Evolutionary conservation across 306 rosid genomes (phyloP), one percentile per base, ranked within the genome.

Genomic region (Gillenia trifoliata): DNA sequence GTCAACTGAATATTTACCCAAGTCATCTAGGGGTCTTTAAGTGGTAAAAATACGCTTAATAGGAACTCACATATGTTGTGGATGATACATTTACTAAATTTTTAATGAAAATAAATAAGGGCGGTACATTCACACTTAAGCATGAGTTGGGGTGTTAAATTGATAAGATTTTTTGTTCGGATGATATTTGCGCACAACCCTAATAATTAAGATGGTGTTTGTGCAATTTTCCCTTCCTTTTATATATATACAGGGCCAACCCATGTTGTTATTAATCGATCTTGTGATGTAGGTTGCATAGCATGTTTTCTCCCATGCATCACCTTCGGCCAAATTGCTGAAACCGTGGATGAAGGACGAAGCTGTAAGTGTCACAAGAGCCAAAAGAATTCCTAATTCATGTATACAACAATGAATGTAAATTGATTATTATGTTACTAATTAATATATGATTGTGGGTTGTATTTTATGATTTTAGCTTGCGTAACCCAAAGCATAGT

Each of bases 331-430:
- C 64, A 5, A 59, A 59, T 26, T 29, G 64, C 64, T 26, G 55
- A 41, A 71, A 57, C 25, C 23, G 64, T 71, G 66, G 66, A 71
- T 8, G 66, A 71, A 71, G 75, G 65, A 22, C 22, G 23, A 55
- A 34, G n/a, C 25, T 71, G 75, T 71, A 55, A 59, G 76, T 72
- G 49, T 70, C 62, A 30, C 62, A 5, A 33, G 19, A 50, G 5
- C 31, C 10, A 30, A 31, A 50, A 70, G 3, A 70, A 20, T 20
- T 49, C 11, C 25, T 30, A 29, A 22, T 54, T 1, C 22, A 54
- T 7, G 11, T 5, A 20, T n/a, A 54, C 22, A 23, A 23, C 28
- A 10, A 1, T 11, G 16, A 12, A 4, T 47, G 54, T 5, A 47
- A 54, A n/a, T 6, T 54, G 9, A 54, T 47, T 16, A 47, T 16